Base-by-base conservation (phyloP, 2,329 filamentous ascomycete species). In the Aureobasidium melanogenum region DNA sequence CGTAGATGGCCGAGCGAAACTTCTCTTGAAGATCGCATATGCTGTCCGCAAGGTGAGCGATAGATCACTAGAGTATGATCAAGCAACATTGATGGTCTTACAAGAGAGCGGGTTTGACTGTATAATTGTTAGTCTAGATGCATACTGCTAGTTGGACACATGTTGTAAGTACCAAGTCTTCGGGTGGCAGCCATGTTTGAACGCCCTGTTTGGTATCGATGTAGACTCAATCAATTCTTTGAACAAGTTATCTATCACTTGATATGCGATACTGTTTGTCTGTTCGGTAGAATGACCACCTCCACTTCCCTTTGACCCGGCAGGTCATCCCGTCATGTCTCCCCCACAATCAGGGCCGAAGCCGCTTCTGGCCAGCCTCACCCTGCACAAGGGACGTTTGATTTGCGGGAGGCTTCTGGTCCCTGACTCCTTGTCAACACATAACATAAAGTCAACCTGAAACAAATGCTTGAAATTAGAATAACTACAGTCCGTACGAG, bases 1-100 rank as follows among this genome's bases (percentile, higher is more conserved):
- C 87, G 76, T 87, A 84, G 69, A 97, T 96, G 61, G 86, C 87
- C 9, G 80, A 79, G 64, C 90, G 84, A 76, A 97, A 97, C 74
- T 91, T 95, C 67, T 97, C 93, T 77, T 97, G 93, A 65, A 97
- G 81, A 71, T 97, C 93, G 77, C 93, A 97, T 71, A 97, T 84
- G 70, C 92, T 97, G 64, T 55, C 39, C 30, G 7, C 10, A 41
- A 17, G 8, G 24, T 57, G 14, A 57, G 54, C 17, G 32, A 38
- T 26, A 36, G 28, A 34, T 17, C 14, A 30, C 19, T 34, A 28
- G n/a, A 14, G 14, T 22, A 22, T 34, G 5, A 14, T n/a, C 19
- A 39, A 19, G 28, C 14, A 30, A 28, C 2, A 36, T 22, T 9
- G 19, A 28, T 39, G 32, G 55, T 57, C 57, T 61, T 64, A 66